These are phyloP conservation scores for Thelonectria discophora DNA, from an alignment of 2,329 filamentous ascomycete species.

Conservation along the genomic window DNA sequence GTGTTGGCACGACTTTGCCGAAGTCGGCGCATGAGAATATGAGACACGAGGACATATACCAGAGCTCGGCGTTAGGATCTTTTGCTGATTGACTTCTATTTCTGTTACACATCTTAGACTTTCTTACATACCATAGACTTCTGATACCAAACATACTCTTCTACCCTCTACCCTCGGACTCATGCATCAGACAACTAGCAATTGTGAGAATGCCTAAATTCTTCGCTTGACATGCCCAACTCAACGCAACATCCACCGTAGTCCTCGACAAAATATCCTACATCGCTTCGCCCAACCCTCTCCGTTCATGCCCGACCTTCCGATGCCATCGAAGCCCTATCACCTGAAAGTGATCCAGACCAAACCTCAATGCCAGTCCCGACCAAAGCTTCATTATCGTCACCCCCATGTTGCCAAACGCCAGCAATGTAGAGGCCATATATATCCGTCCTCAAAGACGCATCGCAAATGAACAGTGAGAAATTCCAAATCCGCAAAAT, in stretches of 20 bases:
- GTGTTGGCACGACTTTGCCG: constrained; percentile 41
- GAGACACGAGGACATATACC: constrained; percentile 16
- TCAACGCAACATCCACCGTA: too few species aligned
- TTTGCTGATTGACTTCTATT: too few species aligned
- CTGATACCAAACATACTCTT: too few species aligned
- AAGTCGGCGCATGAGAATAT: constrained; percentile 21
- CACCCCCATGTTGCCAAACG: constrained; percentile 22
- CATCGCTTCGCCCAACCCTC: too few species aligned
- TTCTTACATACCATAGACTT: too few species aligned
- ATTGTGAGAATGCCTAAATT: too few species aligned
- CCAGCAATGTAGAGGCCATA: constrained; percentile 23
- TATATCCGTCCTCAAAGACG: constrained; percentile 35
- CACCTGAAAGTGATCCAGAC: not conserved
- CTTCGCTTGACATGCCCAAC: too few species aligned
- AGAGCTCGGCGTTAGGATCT: too few species aligned
- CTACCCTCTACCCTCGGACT: too few species aligned
- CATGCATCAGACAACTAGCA: too few species aligned
- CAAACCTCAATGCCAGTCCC: not conserved
- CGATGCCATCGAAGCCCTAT: not conserved
- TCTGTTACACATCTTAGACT: too few species aligned
- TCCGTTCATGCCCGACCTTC: not conserved
- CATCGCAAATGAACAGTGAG: not conserved
- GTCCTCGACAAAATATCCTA: too few species aligned
- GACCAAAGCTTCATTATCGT: not conserved
- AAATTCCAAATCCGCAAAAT: constrained; percentile 6